Base-by-base conservation (phyloP, 768 basidiomycete genomes). In the Tylopilus intermedius region DNA sequence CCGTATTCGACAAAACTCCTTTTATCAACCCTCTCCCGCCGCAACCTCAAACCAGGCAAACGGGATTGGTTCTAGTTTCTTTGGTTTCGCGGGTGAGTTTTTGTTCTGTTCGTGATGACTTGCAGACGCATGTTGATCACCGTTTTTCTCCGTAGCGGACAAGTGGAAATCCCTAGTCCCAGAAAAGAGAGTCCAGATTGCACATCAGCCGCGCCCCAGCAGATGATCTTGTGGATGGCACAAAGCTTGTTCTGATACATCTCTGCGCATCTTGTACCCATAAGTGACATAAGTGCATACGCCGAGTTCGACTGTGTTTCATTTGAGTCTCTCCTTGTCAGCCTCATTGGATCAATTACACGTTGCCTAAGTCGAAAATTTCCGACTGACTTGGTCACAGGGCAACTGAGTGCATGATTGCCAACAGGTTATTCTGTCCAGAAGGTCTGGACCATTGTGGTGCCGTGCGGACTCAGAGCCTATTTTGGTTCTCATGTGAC, bases 1-100 rank as follows among this genome's bases (percentile, higher is more conserved):
- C 33, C 66, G 66, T 21, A 58, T 62, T 50, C 62, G 66, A 35
- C 66, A 67, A 45, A 29, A 11, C 39, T 67, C 66, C 10, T 67
- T 68, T 54, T 67, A 67, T 47, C 66, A 66, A 45, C 51, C 63
- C 41, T 59, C 66, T 0, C 1, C 64, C 14, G 8, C 62, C 22
- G 5, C 51, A 3, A 2, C 56, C 29, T 50, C 39, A 33, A 55
- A 10, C 24, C 57, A 62, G 47, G 53, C 51, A 22, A 54, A 21
- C 26, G 55, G 55, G n/a, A 45, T 47, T 45, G 47, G 49, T 38
- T 63, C 60, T 44, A 38, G 53, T 47, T 15, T 67, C 32, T 54
- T 59, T 53, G 48, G 62, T 45, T 50, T 67, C 47, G 51, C 54
- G 18, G 66, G 66, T 66, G 43, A 57, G 57, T 4, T 15, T 15